These are phyloP conservation scores for Graphilbum fragrans DNA, from an alignment of 2,329 filamentous ascomycete species.

Conservation along the genomic window DNA sequence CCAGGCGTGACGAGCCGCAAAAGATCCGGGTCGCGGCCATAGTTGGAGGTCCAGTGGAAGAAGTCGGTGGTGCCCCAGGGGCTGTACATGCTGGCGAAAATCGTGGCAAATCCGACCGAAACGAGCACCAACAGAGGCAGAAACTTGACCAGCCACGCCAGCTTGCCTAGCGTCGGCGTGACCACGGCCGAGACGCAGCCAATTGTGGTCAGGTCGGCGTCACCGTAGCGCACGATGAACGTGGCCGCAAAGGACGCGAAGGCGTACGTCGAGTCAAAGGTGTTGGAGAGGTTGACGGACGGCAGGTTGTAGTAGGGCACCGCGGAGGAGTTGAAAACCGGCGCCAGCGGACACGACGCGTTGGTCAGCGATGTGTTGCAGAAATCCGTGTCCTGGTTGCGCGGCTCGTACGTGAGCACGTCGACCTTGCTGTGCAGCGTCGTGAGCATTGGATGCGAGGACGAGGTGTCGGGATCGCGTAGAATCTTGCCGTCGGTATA, in stretches of 20 bases:
- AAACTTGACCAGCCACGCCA: slow-evolving; percentile 60
- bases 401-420: slow-evolving; percentile 68
- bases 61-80: slow-evolving; percentile 88
- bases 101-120: slow-evolving; percentile 68
- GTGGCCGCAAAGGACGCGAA: slow-evolving; percentile 73
- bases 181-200: slow-evolving; percentile 74
- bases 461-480: slow-evolving; percentile 38
- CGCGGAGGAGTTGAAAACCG: slow-evolving; percentile 44
- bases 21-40: slow-evolving; percentile 84
- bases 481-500: slow-evolving; percentile 65
- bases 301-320: slow-evolving; percentile 39
- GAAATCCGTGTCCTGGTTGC: slow-evolving; percentile 44
- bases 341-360: slow-evolving; percentile 60
- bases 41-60: slow-evolving; percentile 97
- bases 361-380: slow-evolving; percentile 50
- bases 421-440: slow-evolving; percentile 63
- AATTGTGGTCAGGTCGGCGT: slow-evolving; percentile 48
- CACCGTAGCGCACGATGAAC: slow-evolving; percentile 64
- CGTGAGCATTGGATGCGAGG: slow-evolving; percentile 44
- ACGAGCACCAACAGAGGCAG: slow-evolving; percentile 69
- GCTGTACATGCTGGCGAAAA: slow-evolving; percentile 76
- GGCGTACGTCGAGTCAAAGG: slow-evolving; percentile 71
- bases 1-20: slow-evolving; percentile 87
- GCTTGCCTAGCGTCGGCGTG: slow-evolving; percentile 66
- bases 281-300: slow-evolving; percentile 60